Evolutionary conservation across 2,329 filamentous ascomycete genomes (phyloP), one percentile per base, ranked within the genome.

Genomic region (Colletotrichum sojae): DNA sequence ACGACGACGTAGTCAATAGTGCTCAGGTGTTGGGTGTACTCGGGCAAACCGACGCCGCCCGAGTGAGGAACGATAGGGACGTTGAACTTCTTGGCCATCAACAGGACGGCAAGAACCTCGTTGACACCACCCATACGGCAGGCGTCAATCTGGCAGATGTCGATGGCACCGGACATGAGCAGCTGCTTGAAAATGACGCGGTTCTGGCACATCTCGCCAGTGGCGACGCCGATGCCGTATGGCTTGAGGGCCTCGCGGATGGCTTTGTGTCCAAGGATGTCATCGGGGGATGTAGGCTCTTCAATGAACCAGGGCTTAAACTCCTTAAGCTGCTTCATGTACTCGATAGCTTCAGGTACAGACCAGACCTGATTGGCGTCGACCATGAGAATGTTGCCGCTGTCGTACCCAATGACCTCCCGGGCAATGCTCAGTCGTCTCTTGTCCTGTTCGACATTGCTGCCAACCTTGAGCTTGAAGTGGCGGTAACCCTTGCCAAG

Each of bases 181-280:
- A 97, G 88, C 82, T 97, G 94, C 87, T 97, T 97, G 89, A 97
- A 97, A 76, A 97, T 89, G 73, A 97, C 93, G 46, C 94, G 90
- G 85, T 97, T 97, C 84, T 97, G 94, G 83, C 94, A 96, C 94
- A 97, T 97, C 83, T 97, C 94, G 71, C 94, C 94, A 0, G 94
- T 97, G 8, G 94, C 94, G 5, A 97, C 94, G 67, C 93, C 93
- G 75, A 97, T 94, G 66, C 88, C 89, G 76, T 90, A 85, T 0
- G 92, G 90, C 75, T 88, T 87, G 12, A 97, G 89, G 4, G 94
- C 94, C 71, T 95, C 91, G 59, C 93, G 90, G 75, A 97, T 90
- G 4, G 93, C 91, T 77, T 92, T 93, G 86, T 97, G 94, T 67
- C 94, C 94, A 63, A 96, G 90, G 67, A 97, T 90, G 78, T 97